phyloP scores from a whole-genome alignment of 495 filamentous ascomycete genomes.

The Podospora sp. region DNA sequence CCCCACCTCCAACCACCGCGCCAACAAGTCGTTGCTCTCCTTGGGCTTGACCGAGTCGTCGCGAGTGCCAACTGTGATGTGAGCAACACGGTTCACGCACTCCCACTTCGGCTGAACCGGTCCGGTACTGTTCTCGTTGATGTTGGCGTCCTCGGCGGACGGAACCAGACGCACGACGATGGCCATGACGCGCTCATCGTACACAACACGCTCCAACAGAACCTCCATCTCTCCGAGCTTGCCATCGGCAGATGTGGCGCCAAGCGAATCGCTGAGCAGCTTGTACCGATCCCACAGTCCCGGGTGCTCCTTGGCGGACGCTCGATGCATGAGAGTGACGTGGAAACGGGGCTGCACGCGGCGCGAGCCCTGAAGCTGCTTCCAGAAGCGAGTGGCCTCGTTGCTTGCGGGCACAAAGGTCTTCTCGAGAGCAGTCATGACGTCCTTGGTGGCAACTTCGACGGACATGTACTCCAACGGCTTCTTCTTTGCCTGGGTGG shows the following conservation, averaged over 20 bases:
- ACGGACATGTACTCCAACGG: constrained; percentile 82
- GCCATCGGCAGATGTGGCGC: constrained; percentile 36
- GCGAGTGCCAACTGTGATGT: constrained; percentile 87
- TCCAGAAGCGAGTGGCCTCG: constrained; percentile 66
- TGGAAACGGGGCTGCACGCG: constrained; percentile 88
- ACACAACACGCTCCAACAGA: constrained; percentile 66
- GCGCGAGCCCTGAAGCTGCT: constrained; percentile 67
- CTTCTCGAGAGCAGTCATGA: constrained; percentile 65
- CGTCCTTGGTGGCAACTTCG: constrained; percentile 57
- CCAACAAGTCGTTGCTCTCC: constrained; percentile 86
- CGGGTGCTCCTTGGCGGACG: constrained; percentile 56
- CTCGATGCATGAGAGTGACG: constrained; percentile 88
- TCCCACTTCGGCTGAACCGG: constrained; percentile 51
- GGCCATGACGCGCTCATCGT: constrained; percentile 82
- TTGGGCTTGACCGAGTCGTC: constrained; percentile 76
- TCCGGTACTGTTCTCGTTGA: constrained; percentile 31
- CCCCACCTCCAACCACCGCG: constrained; percentile 62
- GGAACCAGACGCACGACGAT: constrained; percentile 71
- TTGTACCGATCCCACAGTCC: constrained; percentile 73
- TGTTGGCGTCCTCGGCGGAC: constrained; percentile 34
- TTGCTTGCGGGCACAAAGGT: constrained; percentile 59
- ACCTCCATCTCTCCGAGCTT: constrained; percentile 53
- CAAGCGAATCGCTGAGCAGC: constrained; percentile 47
- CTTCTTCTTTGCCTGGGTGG: constrained; percentile 50
- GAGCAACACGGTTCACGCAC: constrained; percentile 76